These are phyloP conservation scores for Scedosporium apiospermum DNA, from an alignment of 2,329 filamentous ascomycete species.

Conservation along the genomic window DNA sequence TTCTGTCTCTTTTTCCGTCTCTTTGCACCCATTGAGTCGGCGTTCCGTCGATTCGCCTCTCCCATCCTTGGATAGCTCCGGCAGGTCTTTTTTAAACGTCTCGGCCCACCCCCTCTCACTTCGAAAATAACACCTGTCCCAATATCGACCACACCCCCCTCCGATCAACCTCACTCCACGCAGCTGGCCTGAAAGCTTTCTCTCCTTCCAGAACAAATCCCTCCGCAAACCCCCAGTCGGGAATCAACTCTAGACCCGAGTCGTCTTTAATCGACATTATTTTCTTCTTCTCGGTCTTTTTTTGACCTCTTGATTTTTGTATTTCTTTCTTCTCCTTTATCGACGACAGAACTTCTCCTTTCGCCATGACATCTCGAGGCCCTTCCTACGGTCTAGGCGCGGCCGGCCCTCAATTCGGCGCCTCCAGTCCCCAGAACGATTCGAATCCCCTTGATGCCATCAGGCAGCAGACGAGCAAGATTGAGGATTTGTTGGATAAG, in stretches of 20 bases:
- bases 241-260: not conserved
- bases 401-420: slow-evolving; percentile 58
- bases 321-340: not conserved
- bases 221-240: not conserved
- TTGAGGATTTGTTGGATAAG: slow-evolving; percentile 86
- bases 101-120: slow-evolving; percentile 2
- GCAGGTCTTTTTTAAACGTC: not conserved
- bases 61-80: not conserved
- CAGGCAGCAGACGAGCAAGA: slow-evolving; percentile 92
- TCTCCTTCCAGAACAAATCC: not conserved
- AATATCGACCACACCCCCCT: not conserved
- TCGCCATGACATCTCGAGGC: slow-evolving; percentile 40
- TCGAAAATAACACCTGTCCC: slow-evolving; percentile 8
- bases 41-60: not conserved
- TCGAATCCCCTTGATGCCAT: slow-evolving; percentile 79
- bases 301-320: not conserved
- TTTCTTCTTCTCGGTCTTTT: not conserved
- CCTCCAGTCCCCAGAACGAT: slow-evolving; percentile 38
- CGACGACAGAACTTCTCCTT: not conserved
- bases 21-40: not conserved
- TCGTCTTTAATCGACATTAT: not conserved
- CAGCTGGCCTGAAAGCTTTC: slow-evolving; percentile 5
- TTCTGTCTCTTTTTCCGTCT: not conserved
- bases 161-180: not conserved
- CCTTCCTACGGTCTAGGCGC: slow-evolving; percentile 75